Conservation (phyloP, 2,329 filamentous ascomycete genomes). For the Diaporthe humulicola region DNA sequence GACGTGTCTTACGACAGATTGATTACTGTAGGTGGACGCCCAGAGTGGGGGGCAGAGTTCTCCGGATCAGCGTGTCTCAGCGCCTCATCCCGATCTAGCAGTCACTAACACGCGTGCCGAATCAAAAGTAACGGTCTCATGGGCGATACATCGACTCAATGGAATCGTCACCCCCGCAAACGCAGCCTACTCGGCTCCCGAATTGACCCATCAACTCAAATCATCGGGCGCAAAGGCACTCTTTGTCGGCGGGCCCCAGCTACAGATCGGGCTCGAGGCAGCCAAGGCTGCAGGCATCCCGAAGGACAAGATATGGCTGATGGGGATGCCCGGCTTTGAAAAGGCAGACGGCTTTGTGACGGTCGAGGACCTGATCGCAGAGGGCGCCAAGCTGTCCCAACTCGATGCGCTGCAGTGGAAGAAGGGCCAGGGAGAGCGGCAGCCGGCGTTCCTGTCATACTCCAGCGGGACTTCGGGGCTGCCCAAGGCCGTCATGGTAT, state of each 20-base stretch:
- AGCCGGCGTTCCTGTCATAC: slow-evolving; percentile 83
- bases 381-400: slow-evolving; percentile 67
- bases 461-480: slow-evolving; percentile 85
- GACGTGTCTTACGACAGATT: slow-evolving; percentile 25
- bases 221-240: slow-evolving; percentile 77
- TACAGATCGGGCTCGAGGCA: slow-evolving; percentile 74
- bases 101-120: slow-evolving; percentile 30
- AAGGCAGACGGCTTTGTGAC: slow-evolving; percentile 70
- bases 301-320: slow-evolving; percentile 74
- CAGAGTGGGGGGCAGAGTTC: neutral
- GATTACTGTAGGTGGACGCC: neutral
- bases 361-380: slow-evolving; percentile 73
- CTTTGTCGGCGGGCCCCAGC: slow-evolving; percentile 78
- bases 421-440: slow-evolving; percentile 74
- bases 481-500: slow-evolving; percentile 90
- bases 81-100: neutral
- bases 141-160: slow-evolving; percentile 81
- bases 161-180: slow-evolving; percentile 82
- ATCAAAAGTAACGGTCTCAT: slow-evolving; percentile 71
- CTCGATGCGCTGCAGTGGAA: slow-evolving; percentile 71
- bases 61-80: neutral
- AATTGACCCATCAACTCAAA: slow-evolving; percentile 79
- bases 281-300: slow-evolving; percentile 74
- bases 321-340: slow-evolving; percentile 74
- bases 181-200: slow-evolving; percentile 77